These are phyloP conservation scores for Chlamydomonas reinhardtii DNA, from an alignment of 163 green algal genomes.

Conservation along the genomic window DNA sequence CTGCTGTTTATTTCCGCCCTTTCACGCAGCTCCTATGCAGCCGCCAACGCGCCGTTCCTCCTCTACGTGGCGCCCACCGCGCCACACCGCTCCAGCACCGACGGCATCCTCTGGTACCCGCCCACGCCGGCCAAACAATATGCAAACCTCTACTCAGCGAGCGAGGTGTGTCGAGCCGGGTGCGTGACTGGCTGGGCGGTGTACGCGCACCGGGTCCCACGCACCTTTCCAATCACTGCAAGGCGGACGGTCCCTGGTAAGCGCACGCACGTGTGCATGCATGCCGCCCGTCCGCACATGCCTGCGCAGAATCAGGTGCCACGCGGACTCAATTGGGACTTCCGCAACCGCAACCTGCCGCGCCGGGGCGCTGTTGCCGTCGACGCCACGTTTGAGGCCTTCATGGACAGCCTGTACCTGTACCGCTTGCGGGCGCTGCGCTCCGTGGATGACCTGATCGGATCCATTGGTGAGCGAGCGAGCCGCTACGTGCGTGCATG, in stretches of 20 bases:
- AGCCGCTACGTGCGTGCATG: too few species aligned
- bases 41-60: not conserved
- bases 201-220: too few species aligned
- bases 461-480: not conserved
- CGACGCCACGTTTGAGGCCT: too few species aligned
- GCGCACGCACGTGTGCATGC: too few species aligned
- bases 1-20: too few species aligned
- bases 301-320: not conserved
- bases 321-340: not conserved
- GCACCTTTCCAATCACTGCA: too few species aligned
- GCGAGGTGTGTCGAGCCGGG: not conserved
- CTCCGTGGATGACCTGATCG: conserved; percentile 7
- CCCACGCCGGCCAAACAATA: not conserved
- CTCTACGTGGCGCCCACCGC: conserved; percentile 11
- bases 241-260: too few species aligned
- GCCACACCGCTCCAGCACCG: not conserved
- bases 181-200: too few species aligned
- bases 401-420: not conserved
- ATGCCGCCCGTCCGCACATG: too few species aligned
- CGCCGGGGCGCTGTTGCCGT: not conserved
- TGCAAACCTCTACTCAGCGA: not conserved
- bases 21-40: not conserved
- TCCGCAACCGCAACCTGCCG: not conserved
- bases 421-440: not conserved
- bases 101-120: not conserved